These are phyloP conservation scores for Symmetrospora coprosmae DNA, from an alignment of 768 basidiomycete species.

Conservation along the genomic window DNA sequence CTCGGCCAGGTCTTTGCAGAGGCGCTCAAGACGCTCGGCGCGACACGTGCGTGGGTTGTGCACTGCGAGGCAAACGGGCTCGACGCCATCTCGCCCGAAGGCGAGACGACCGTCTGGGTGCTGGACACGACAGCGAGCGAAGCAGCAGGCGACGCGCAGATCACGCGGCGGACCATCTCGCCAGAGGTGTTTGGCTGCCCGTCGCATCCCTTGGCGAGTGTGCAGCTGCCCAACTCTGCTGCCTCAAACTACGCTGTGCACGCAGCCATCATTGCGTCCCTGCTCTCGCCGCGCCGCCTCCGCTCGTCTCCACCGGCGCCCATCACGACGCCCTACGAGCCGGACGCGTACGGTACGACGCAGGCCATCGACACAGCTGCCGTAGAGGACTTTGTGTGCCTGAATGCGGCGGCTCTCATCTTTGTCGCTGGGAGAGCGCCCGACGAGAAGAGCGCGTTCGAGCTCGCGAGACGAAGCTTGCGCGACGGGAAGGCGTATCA, in stretches of 20 bases:
- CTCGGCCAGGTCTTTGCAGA: slow-evolving; percentile 70
- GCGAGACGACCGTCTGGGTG: slow-evolving; percentile 63
- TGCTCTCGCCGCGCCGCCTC: slow-evolving; percentile 33
- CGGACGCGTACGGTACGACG: slow-evolving; percentile 41
- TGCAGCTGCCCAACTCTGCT: slow-evolving; percentile 62
- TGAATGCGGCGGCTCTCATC: slow-evolving; percentile 79
- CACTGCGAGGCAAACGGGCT: slow-evolving; percentile 70
- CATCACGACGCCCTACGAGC: slow-evolving; percentile 32
- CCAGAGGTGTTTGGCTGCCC: slow-evolving; percentile 65
- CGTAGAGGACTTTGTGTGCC: slow-evolving; percentile 67
- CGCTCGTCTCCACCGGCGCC: slow-evolving; percentile 24
- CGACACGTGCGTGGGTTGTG: slow-evolving; percentile 74
- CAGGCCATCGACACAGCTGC: slow-evolving; percentile 43
- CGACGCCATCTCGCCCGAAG: slow-evolving; percentile 91
- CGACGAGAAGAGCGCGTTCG: slow-evolving; percentile 57
- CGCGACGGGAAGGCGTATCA: slow-evolving; percentile 38
- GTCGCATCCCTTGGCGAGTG: slow-evolving; percentile 53
- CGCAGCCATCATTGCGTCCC: slow-evolving; percentile 27
- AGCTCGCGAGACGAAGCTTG: slow-evolving; percentile 47
- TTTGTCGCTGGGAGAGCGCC: slow-evolving; percentile 64
- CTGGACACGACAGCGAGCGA: too few relatives aligned
- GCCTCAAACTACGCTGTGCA: slow-evolving; percentile 54
- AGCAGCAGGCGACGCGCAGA: too few relatives aligned
- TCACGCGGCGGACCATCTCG: slow-evolving; percentile 48
- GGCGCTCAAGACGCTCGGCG: slow-evolving; percentile 57